These are phyloP conservation scores for Paramecium sonneborni DNA, from an alignment of 73 alveolate species.

Conservation along the genomic window DNA sequence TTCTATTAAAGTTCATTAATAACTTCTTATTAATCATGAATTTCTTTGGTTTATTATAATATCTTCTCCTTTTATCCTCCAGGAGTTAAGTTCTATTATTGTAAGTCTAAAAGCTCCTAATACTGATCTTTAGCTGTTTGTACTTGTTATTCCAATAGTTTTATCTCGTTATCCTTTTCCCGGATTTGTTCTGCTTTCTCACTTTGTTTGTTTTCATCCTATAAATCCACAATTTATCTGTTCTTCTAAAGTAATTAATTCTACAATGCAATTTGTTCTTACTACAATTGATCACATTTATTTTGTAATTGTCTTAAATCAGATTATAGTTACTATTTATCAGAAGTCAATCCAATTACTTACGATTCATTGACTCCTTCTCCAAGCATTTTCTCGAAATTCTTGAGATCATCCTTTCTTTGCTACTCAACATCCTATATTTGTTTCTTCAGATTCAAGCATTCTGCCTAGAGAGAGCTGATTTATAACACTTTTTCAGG, in stretches of 20 bases:
- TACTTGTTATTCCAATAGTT: not conserved
- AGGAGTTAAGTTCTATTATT: not conserved
- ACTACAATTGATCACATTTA: not conserved
- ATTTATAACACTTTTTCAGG: constrained; percentile 7
- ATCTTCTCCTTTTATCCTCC: not conserved
- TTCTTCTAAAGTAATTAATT: not conserved
- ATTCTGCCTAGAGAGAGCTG: not conserved
- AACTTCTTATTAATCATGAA: not conserved
- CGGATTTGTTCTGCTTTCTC: not conserved
- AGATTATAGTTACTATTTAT: not conserved
- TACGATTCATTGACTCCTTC: not conserved
- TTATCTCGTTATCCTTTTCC: not conserved
- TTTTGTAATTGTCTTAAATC: not conserved
- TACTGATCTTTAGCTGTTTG: not conserved
- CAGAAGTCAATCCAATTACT: not conserved
- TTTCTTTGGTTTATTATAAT: not conserved
- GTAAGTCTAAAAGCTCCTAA: not conserved
- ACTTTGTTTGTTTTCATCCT: not conserved
- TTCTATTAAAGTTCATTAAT: not conserved
- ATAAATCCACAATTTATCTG: not conserved
- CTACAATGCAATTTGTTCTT: not conserved
- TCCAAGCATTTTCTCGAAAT: not conserved
- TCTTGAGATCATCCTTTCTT: constrained; percentile 1
- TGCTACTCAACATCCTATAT: not conserved
- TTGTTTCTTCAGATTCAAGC: not conserved